Base-by-base conservation (phyloP, 2,329 filamentous ascomycete genomes). In the Cladobotryum protrusum region DNA sequence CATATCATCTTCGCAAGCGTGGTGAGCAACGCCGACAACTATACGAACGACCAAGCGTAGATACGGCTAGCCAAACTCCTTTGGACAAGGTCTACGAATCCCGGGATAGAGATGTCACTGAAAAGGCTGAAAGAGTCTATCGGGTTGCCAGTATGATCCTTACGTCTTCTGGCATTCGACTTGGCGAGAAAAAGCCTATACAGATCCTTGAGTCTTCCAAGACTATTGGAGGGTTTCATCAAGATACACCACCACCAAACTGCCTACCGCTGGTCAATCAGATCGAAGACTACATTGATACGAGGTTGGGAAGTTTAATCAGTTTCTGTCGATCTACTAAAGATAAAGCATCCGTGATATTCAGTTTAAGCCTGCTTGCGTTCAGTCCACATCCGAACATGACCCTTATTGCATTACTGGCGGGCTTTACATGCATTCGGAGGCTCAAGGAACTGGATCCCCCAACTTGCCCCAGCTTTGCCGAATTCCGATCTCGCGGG, bases 311-410 rank as follows among this genome's bases (percentile, higher is more conserved):
- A 1, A 20, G n/a, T 11, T 11, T 56, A 3, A 32, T 56, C 12
- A 44, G 13, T 9, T 32, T 50, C 6, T 60, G 13, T 36, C 32
- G 9, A 18, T 12, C 11, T 32, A 40, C 6, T 12, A 13, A n/a
- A 2, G 41, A 46, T 19, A 15, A 20, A 2, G 15, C 3, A 8
- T 0, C 29, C 11, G 7, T 17, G 12, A 33, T 36, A n/a, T 46
- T 61, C 47, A 13, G 50, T 1, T 29, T 61, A 0, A 50, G 48
- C 8, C 8, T 61, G 3, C 39, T 55, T 1, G 45, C 53, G 0
- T 60, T 59, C 19, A 6, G 45, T 12, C 20, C 15, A 0, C 8
- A 50, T 1, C 5, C 15, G 11, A 19, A 57, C 4, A 48, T 56
- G 33, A 41, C 13, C 0, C 6, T 56, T 4, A 14, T 60, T 0